Conservation (phyloP, 1,284 basidiomycete species). For the Fomitopsis betulina region DNA sequence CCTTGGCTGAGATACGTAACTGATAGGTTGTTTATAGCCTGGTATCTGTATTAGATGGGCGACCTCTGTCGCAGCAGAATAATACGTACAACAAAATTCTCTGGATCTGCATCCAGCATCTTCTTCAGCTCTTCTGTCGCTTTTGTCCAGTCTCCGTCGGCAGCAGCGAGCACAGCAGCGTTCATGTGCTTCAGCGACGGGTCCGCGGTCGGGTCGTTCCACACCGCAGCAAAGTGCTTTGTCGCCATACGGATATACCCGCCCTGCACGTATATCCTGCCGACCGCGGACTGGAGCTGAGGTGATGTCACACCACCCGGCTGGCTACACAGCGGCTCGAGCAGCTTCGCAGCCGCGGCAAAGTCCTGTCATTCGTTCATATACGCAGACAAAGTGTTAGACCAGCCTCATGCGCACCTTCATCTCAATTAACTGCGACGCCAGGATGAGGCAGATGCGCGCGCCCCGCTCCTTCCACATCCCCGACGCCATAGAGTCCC, state of each 20-base stretch:
- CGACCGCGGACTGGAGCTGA: conserved; percentile 60
- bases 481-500: conserved; percentile 39
- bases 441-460: conserved; percentile 64
- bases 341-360: conserved; percentile 56
- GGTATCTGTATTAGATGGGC: background rate
- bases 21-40: conserved; percentile 78
- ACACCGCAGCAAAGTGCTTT: conserved; percentile 48
- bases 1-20: conserved; percentile 69
- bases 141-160: conserved; percentile 62
- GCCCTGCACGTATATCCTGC: conserved; percentile 67
- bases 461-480: conserved; percentile 81
- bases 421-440: conserved; percentile 68
- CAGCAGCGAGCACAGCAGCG: conserved; percentile 54
- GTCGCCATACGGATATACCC: conserved; percentile 58
- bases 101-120: conserved; percentile 45
- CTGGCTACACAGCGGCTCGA: conserved; percentile 57
- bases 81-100: conserved; percentile 50
- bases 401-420: conserved; percentile 19
- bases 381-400: background rate
- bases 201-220: conserved; percentile 39
- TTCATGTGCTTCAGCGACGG: conserved; percentile 52
- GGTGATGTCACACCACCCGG: conserved; percentile 34
- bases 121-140: conserved; percentile 42
- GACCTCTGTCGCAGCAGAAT: background rate
- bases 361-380: conserved; percentile 46